Base-by-base conservation (phyloP, 2,329 filamentous ascomycete genomes). In the Aspergillus thermomutatus region DNA sequence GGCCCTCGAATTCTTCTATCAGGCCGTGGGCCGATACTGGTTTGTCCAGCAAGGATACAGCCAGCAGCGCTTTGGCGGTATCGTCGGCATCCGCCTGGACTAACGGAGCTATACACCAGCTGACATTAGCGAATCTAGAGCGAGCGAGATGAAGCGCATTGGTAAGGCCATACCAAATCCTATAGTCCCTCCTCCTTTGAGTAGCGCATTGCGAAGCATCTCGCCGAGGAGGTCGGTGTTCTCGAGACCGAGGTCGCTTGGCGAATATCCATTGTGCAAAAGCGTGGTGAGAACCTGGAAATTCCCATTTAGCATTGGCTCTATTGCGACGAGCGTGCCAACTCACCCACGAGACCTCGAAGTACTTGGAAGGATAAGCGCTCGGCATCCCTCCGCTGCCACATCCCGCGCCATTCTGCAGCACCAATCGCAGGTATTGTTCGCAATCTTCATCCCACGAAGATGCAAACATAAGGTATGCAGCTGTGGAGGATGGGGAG, bases 401-500 rank as follows among this genome's bases (percentile, higher is more conserved):
- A 10, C 50, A 55, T 1, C 66, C 68, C 4, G 50, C 59, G 1
- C 60, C 60, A 34, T 37, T 17, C 26, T 45, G 40, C 7, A 65
- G 46, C 1, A 67, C 66, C 23, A 56, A 46, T 3, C 59, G 61
- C 4, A 76, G 62, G 57, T 72, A 75, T 3, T 25, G 55, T 50
- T 75, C 72, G 1, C 69, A 65, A 14, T 72, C 67, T 6, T 65
- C 53, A 57, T 74, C 69, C 73, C 73, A 75, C 2, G 49, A 21
- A 1, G 62, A 60, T 4, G 60, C 53, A 37, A 71, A 53, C 59
- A 75, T 74, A 7, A 76, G 53, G 54, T 73, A 74, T 25, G 71
- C 75, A 0, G 75, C 75, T 0, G 75, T 78, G 1, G 76, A 72
- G 1, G 75, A 73, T 7, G 76, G 76, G 1, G 74, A 77, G 2